A percentile compares a stretch with the other conserved stretches of the same genome.
Evolutionary conservation across 331 rosid genomes (phyloP).

Genomic region (Arachis monticola): DNA sequence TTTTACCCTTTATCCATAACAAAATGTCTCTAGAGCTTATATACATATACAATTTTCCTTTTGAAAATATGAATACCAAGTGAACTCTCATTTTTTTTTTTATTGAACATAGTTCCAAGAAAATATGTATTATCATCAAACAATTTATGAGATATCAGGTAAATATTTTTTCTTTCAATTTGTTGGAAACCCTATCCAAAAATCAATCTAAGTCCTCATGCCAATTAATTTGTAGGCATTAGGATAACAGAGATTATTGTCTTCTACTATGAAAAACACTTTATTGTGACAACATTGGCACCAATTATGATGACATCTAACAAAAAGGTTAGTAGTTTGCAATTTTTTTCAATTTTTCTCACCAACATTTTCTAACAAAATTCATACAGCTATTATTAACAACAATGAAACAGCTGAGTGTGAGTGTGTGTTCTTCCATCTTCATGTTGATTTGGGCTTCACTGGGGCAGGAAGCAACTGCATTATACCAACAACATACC

Average conservation of each 20-base stretch:
- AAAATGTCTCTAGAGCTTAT: too few relatives aligned
- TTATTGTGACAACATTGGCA: constrained; percentile 13
- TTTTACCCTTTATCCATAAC: too few relatives aligned
- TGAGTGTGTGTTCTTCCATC: constrained; percentile 34
- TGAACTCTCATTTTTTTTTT: too few relatives aligned
- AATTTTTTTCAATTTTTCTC: constrained; percentile 36
- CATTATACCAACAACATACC: constrained; percentile 44
- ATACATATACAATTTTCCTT: too few relatives aligned
- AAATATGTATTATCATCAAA: too few relatives aligned
- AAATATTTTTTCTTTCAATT: too few relatives aligned
- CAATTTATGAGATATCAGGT: too few relatives aligned
- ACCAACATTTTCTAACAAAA: constrained; percentile 45
- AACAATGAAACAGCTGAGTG: constrained; percentile 33
- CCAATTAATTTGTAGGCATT: background rate
- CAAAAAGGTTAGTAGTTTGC: constrained; percentile 35
- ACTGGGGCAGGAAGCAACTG: constrained; percentile 89
- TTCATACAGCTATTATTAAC: constrained; percentile 45
- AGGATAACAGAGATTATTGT: background rate
- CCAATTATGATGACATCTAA: constrained; percentile 28
- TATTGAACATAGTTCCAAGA: too few relatives aligned
- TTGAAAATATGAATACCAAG: too few relatives aligned
- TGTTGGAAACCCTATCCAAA: too few relatives aligned
- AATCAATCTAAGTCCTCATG: too few relatives aligned
- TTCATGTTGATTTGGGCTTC: constrained; percentile 70
- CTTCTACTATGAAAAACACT: constrained; percentile 1